Base-by-base conservation (phyloP, 2,329 filamentous ascomycete species). In the Zymoseptoria passerinii region DNA sequence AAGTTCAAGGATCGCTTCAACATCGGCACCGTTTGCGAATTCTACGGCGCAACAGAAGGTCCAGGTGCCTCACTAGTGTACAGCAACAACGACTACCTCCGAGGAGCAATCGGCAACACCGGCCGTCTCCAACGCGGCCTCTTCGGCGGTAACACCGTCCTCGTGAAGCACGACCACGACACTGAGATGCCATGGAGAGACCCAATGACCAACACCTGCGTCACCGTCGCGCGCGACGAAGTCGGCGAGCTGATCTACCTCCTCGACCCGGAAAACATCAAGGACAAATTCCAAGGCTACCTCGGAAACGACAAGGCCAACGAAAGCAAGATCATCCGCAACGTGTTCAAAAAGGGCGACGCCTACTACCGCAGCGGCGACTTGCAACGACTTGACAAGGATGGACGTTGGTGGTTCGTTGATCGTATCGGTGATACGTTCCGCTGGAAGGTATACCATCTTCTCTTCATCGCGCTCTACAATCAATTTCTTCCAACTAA, bases 281-380 rank as follows among this genome's bases (percentile, higher is more conserved):
- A 77, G 35, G 77, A 78, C 29, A 82, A 81, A 10, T 95, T 91
- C 75, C 88, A 91, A 69, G 91, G 91, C 1, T 96, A 96, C 74
- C 90, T 86, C 72, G 83, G 85, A 59, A 90, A 95, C 70, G 72
- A 79, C 13, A 79, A 81, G 29, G 89, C 90, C 0, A 89, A 87
- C 0, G 76, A 83, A 48, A 80, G 82, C 63, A 95, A 95, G 74
- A 81, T 95, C 52, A 72, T 94, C 61, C 82, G 86, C 4, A 77
- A 87, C 65, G 88, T 94, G 1, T 83, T 94, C 63, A 76, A 74
- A 59, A 86, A 86, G 67, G 90, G 88, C 13, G 91, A 96, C 68
- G 86, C 84, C 0, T 95, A 84, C 79, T 95, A 91, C 78, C 84
- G 90, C 23, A 87, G 89, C 0, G 91, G 91, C n/a, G 91, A 96